Evolutionary conservation across 2,329 filamentous ascomycete species (phyloP), one percentile per base, ranked within the genome.

Genomic region (Colletotrichum zoysiae): DNA sequence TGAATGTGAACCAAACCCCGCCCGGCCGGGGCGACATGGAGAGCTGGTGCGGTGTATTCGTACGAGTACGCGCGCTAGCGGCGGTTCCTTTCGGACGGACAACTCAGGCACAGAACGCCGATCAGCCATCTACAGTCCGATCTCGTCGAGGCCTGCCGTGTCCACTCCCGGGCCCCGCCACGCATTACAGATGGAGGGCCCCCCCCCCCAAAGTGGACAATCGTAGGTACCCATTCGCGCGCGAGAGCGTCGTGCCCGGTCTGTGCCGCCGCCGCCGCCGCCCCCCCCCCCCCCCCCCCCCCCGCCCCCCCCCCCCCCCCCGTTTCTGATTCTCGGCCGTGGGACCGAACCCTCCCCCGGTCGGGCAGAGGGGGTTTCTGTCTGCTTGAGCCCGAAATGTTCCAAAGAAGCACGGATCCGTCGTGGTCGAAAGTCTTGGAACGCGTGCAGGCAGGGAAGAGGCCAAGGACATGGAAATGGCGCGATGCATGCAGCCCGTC

Each of bases 41-140:
- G 42, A 20, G 6, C 18, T 20, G 42, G 16, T 20, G 42, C 42
- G 42, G 42, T 44, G 42, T n/a, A n/a, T n/a, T n/a, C n/a, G n/a
- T 44, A 8, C 18, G 23, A 26, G 30, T 23, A 50, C 61, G 55
- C 38, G 26, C 33, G 62, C 56, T 70, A 56, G 46, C 23, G n/a
- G 35, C 60, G 33, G 46, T 40, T 14, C n/a, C 40, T n/a, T 46
- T 26, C 66, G 23, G 23, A 4, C 26, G 18, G 46, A 30, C 4
- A 48, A 51, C 26, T 40, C 18, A 35, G 40, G 20, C 42, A 18
- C 67, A 60, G 11, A 62, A 65, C 35, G 44, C 69, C 69, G 69
- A 71, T 71, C 57, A 50, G 30, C 69, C 20, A 50, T 71, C 46
- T 56, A 53, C 30, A 64, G 55, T 50, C 65, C 69, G 69, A 71